These are phyloP conservation scores for Closterium sp. DNA, from an alignment of 139 green algal species.

Conservation along the genomic window DNA sequence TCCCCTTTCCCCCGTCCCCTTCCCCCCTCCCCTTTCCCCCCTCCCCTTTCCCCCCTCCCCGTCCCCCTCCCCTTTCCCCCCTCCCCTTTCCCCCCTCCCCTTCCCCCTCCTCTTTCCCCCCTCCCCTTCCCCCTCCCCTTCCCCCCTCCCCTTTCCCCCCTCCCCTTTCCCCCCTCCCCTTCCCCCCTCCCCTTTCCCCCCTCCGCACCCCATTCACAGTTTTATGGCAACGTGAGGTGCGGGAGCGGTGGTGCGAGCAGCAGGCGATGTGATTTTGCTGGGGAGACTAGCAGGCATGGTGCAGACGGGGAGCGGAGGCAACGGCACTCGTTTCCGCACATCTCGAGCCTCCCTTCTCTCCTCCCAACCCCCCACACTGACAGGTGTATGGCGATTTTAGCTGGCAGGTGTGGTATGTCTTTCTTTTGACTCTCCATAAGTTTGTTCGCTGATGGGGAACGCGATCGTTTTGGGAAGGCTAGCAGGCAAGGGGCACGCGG, in stretches of 20 bases:
- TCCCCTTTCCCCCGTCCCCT: no score
- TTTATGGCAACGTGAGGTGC: conserved; percentile 54
- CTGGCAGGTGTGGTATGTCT: not conserved
- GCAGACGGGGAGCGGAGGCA: conserved; percentile 43
- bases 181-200: not conserved
- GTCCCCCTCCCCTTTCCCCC: not conserved
- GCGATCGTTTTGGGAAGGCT: conserved; percentile 58
- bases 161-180: not conserved
- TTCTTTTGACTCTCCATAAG: not conserved
- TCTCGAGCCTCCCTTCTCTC: no score
- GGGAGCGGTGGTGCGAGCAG: conserved; percentile 32
- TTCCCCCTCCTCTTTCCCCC: not conserved
- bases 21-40: no score
- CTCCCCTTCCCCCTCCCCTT: not conserved
- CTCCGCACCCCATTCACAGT: conserved; percentile 3
- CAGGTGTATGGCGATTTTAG: no score
- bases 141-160: not conserved
- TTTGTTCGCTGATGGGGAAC: conserved; percentile 31
- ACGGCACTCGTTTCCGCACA: no score
- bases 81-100: not conserved
- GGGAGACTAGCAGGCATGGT: conserved; percentile 53
- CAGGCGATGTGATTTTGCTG: conserved; percentile 57
- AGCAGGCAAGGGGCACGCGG: conserved; percentile 53
- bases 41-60: no score
- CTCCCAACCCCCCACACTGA: not conserved